Conservation (phyloP, 768 basidiomycete species). For the Lactarius pseudohatsudake region DNA sequence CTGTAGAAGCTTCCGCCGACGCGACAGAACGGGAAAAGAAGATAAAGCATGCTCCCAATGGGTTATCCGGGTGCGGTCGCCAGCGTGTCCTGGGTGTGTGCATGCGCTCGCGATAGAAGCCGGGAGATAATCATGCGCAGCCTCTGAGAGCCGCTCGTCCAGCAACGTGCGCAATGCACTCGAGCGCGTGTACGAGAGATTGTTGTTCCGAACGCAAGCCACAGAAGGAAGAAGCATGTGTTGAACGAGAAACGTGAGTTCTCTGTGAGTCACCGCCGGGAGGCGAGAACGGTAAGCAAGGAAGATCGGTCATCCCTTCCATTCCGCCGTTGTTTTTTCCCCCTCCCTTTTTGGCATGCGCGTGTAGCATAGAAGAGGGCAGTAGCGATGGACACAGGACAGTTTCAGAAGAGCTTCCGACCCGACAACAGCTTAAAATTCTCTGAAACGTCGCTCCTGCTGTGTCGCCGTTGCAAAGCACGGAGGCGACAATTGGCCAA, state of each 20-base stretch:
- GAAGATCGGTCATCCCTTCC: neutral
- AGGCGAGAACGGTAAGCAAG: neutral
- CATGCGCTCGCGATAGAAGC: conserved; percentile 2
- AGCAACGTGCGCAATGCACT: conserved; percentile 12
- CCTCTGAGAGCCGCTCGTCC: conserved; percentile 1
- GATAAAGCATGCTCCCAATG: neutral
- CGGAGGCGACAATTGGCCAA: neutral
- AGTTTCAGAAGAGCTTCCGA: neutral
- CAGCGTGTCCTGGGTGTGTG: neutral
- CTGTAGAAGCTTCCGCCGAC: neutral
- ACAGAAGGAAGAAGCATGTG: neutral
- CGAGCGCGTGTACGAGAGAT: conserved; percentile 4
- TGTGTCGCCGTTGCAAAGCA: neutral
- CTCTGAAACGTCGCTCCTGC: neutral
- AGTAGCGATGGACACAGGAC: neutral
- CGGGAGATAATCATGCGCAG: conserved; percentile 16
- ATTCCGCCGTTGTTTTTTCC: neutral
- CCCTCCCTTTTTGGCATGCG: neutral
- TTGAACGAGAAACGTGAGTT: neutral
- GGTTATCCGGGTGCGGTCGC: neutral
- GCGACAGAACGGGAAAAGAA: neutral
- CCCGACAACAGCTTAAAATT: neutral
- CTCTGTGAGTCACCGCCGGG: neutral
- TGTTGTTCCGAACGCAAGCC: neutral
- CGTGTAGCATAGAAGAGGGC: neutral